These are phyloP conservation scores for Sporobolomyces roseus DNA, from an alignment of 768 basidiomycete genomes.

Conservation along the genomic window DNA sequence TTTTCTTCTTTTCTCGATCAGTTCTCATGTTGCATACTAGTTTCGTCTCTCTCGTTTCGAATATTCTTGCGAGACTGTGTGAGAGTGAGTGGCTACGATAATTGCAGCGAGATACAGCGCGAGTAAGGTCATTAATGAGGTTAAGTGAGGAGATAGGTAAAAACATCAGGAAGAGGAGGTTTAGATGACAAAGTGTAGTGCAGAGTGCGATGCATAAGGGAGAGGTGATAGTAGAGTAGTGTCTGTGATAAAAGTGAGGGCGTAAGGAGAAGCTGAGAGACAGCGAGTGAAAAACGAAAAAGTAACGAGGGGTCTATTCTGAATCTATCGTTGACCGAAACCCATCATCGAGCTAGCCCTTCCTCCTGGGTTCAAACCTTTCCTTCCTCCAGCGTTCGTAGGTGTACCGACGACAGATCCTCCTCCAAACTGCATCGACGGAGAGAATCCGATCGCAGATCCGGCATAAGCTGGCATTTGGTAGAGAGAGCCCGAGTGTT, in stretches of 20 bases:
- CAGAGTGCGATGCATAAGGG: neutral
- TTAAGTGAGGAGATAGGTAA: too few relatives aligned
- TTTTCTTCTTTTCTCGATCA: neutral
- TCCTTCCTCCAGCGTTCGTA: neutral
- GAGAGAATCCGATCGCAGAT: slow-evolving; percentile 24
- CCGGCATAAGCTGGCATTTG: slow-evolving; percentile 27
- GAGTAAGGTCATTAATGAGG: too few relatives aligned
- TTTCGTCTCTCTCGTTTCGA: neutral
- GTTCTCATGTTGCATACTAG: slow-evolving; percentile 9
- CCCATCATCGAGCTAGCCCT: slow-evolving; percentile 25
- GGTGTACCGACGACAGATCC: neutral
- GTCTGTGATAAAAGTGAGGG: neutral
- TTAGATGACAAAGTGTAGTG: too few relatives aligned
- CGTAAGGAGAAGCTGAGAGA: neutral
- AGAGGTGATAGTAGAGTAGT: neutral
- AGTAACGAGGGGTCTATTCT: too few relatives aligned
- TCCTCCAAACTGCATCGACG: too few relatives aligned
- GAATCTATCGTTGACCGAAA: slow-evolving; percentile 1
- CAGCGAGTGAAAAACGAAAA: too few relatives aligned
- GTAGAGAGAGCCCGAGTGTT: slow-evolving; percentile 12
- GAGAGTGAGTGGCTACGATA: too few relatives aligned
- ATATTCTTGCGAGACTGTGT: too few relatives aligned
- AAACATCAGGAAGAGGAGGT: too few relatives aligned
- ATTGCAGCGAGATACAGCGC: too few relatives aligned
- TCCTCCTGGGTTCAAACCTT: slow-evolving; percentile 2